Evolutionary conservation across 2,329 filamentous ascomycete species (phyloP), one percentile per base, ranked within the genome.

Genomic region (Aureobasidium pullulans): DNA sequence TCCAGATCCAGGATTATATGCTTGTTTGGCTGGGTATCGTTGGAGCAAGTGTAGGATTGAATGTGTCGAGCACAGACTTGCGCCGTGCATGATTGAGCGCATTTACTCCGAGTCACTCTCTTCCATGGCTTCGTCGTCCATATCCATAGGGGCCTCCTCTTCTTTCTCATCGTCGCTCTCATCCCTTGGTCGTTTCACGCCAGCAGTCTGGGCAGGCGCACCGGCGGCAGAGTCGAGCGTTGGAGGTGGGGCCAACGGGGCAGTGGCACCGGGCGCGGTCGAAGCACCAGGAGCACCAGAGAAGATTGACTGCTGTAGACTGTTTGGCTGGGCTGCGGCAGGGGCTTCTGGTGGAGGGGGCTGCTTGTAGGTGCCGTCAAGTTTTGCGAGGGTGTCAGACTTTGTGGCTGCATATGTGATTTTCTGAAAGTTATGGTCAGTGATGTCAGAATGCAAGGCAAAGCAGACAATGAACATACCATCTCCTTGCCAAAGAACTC

Each of bases 321-420:
- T 90, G 66, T 66, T 61, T 37, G 70, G 67, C 16, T 64, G 47
- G 2, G 67, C 62, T 7, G 48, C 57, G 32, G 67, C 61, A 60
- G 58, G 48, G 58, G 64, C 57, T 28, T 57, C 44, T 59, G 62
- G 57, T 66, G 16, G 65, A 42, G 78, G 76, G 13, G 89, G 85
- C 66, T 89, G 81, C 69, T 86, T 86, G 76, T 91, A 96, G 13
- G 90, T 93, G 63, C 94, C 94, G 65, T 96, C 92, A 57, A 99
- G 84, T 73, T 96, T 96, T 36, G 90, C 85, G 63, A 99, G 84
- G 28, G 88, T 87, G 72, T 96, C 82, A 3, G 92, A 96, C 70
- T 93, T 93, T 60, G 86, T 85, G 73, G 92, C 96, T 60, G 89
- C 91, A 72, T 97, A 99, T 65, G 87, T 81, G 66, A 99, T 91